These are phyloP conservation scores for Climacium dendroides DNA, from an alignment of 225 moss, liverwort and hornwort genomes.

Conservation along the genomic window DNA sequence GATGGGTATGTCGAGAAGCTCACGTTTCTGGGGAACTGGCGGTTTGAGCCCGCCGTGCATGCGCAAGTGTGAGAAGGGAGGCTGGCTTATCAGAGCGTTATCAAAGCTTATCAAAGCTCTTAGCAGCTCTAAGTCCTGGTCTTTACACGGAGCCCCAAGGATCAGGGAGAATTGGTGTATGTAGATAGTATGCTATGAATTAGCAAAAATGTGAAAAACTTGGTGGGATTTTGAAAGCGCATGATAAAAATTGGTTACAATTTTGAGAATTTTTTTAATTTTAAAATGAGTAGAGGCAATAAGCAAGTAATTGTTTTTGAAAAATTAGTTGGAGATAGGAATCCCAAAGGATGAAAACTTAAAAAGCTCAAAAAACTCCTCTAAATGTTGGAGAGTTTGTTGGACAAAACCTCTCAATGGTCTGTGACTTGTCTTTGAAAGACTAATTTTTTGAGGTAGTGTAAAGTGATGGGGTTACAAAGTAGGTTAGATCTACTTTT, in stretches of 20 bases:
- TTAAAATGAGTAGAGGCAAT: background rate
- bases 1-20: slow-evolving; percentile 1
- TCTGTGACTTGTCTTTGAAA: background rate
- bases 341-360: rapidly evolving
- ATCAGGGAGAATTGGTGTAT: background rate
- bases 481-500: background rate
- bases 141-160: background rate
- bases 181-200: background rate
- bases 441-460: background rate
- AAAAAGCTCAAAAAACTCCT: no score
- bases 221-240: background rate
- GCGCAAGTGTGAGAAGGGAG: slow-evolving; percentile 1
- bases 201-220: background rate
- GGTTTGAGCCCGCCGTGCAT: slow-evolving; percentile 22
- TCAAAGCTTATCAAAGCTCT: background rate
- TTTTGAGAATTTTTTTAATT: background rate
- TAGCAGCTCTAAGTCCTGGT: background rate
- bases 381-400: background rate
- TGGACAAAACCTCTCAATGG: background rate
- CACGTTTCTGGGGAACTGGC: slow-evolving; percentile 27
- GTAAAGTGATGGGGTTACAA: rapidly evolving
- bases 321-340: background rate
- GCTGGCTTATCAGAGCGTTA: background rate
- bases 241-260: rapidly evolving
- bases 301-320: background rate